phyloP scores from a whole-genome alignment of 2,329 filamentous ascomycete genomes.

The Fusarium sp. region DNA sequence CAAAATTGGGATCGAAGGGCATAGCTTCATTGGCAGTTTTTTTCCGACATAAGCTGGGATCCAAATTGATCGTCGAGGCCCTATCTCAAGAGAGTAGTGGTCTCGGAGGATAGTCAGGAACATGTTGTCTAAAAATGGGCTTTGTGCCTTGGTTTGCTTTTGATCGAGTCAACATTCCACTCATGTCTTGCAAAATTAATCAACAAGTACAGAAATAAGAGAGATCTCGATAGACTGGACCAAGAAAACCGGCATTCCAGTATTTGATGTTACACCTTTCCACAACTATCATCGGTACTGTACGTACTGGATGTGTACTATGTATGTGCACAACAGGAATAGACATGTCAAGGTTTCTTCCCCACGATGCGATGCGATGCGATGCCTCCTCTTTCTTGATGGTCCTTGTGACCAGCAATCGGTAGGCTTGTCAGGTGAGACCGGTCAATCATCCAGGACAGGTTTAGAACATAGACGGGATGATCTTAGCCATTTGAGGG shows the following conservation, averaged over 20 bases:
- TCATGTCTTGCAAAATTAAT: background rate
- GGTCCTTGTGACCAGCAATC: conserved; percentile 3
- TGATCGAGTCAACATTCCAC: background rate
- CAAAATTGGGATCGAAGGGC: conserved; percentile 23
- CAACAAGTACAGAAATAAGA: background rate
- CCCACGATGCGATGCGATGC: background rate
- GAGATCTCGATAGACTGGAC: background rate
- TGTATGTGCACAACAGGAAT: background rate
- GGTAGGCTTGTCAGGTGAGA: conserved; percentile 35
- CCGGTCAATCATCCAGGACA: conserved; percentile 19
- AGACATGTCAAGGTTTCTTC: conserved; percentile 1
- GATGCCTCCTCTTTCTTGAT: conserved; percentile 8
- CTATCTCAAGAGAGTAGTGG: conserved; percentile 37
- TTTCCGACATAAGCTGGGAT: conserved; percentile 31
- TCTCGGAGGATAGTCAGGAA: conserved; percentile 40
- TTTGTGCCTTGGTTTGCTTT: background rate
- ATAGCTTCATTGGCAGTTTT: conserved; percentile 38
- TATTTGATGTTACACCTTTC: conserved; percentile 13
- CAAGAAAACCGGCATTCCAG: background rate
- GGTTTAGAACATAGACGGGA: conserved; percentile 23
- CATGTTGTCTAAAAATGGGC: conserved; percentile 26
- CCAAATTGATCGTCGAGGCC: conserved; percentile 31
- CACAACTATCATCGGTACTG: background rate
- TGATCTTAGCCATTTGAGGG: conserved; percentile 33
- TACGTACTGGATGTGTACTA: background rate